Percentiles rank a stretch among this genome's conserved stretches.
Evolutionary conservation across 2,329 filamentous ascomycete species (phyloP).

Genomic region (Epichloe hybrida): DNA sequence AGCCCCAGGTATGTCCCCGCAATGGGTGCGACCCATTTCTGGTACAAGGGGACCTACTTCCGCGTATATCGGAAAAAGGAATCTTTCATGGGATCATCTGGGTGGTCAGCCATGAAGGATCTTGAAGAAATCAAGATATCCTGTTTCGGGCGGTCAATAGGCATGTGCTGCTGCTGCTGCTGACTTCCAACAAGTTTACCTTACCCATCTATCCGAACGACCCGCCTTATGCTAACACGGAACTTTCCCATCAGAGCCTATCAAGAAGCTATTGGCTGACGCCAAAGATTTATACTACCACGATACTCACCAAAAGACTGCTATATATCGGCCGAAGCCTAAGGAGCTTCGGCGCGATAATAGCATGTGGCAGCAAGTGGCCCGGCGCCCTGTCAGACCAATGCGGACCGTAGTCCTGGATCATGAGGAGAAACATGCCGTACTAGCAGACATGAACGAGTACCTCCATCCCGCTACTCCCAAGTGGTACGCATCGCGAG

Average conservation of each 20-base stretch:
- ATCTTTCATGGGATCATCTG: constrained; percentile 20
- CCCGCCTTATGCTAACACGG: not conserved
- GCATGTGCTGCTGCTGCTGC: constrained; percentile 9
- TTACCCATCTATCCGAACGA: too few species aligned
- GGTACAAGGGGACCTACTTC: constrained; percentile 39
- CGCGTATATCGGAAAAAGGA: constrained; percentile 32
- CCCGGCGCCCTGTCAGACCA: constrained; percentile 51
- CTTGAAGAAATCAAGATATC: constrained; percentile 39
- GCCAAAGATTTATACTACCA: constrained; percentile 38
- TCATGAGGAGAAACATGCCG: constrained; percentile 46
- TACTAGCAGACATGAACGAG: constrained; percentile 63
- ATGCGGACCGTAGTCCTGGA: constrained; percentile 68
- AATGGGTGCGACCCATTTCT: constrained; percentile 38
- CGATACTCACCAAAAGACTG: constrained; percentile 41
- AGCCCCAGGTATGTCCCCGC: constrained; percentile 41
- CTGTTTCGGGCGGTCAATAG: constrained; percentile 35
- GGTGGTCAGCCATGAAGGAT: constrained; percentile 31
- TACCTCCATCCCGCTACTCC: constrained; percentile 59
- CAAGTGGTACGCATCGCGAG: constrained; percentile 60
- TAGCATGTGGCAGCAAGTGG: constrained; percentile 41
- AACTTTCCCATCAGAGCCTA: constrained; percentile 25
- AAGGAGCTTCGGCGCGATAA: constrained; percentile 32
- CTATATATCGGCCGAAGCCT: constrained; percentile 39
- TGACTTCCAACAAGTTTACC: too few species aligned
- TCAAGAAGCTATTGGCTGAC: constrained; percentile 41